These are phyloP conservation scores for Spatholobus suberectus DNA, from an alignment of 306 rosid species.

Conservation along the genomic window DNA sequence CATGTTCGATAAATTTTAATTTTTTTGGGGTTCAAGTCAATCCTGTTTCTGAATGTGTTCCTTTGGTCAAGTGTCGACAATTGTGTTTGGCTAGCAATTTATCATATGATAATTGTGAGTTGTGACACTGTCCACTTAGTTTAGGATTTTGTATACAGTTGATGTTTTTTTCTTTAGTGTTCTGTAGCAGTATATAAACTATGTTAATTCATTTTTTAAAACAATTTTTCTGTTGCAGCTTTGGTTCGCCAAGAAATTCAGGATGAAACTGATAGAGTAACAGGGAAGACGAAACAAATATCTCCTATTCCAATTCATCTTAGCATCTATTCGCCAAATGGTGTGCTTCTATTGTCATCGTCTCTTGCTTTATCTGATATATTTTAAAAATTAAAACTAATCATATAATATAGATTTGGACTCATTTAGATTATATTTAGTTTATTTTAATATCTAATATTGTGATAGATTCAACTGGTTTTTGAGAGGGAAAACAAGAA, in stretches of 20 bases:
- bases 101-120: constrained; percentile 12
- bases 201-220: neutral
- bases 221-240: constrained; percentile 56
- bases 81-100: constrained; percentile 12
- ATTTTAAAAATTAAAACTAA: constrained; percentile 3
- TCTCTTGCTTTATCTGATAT: neutral
- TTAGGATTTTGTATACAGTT: constrained; percentile 9
- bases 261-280: constrained; percentile 91
- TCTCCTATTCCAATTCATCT: constrained; percentile 96
- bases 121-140: neutral
- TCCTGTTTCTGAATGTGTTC: neutral
- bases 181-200: constrained; percentile 1
- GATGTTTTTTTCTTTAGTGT: neutral
- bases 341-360: constrained; percentile 43
- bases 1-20: neutral
- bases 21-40: neutral
- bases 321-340: constrained; percentile 91
- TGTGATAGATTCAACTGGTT: neutral
- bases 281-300: constrained; percentile 86
- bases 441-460: neutral
- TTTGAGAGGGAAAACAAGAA: neutral
- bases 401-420: constrained; percentile 8
- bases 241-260: constrained; percentile 88
- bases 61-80: neutral
- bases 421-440: neutral